Evolutionary conservation across 345 rosid genomes (phyloP).

Genomic region (Gossypioides kirkii): DNA sequence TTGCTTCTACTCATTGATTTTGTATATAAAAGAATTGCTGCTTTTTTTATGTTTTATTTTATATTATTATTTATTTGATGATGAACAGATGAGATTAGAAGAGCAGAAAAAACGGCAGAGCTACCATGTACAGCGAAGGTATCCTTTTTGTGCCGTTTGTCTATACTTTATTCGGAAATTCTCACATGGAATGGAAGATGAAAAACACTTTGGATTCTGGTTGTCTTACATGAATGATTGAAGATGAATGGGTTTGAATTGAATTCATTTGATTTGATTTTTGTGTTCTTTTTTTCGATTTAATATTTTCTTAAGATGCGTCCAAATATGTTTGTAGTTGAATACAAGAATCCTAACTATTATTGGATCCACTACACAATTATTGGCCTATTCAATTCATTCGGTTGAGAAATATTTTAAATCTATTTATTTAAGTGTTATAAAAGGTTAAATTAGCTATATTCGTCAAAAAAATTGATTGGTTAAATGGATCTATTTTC

Average conservation of each 20-base stretch:
- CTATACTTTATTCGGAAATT: too few species aligned
- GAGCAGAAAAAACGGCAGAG: constrained; percentile 3
- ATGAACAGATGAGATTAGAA: neutral
- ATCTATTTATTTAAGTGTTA: too few species aligned
- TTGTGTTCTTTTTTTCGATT: neutral
- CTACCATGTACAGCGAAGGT: constrained; percentile 6
- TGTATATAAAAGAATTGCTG: neutral
- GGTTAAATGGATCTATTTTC: too few species aligned
- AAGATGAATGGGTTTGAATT: neutral
- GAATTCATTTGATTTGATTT: neutral
- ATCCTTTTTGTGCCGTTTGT: too few species aligned
- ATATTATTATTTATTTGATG: neutral
- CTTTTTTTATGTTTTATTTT: neutral
- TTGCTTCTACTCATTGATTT: constrained; percentile 24
- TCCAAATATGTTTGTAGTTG: too few species aligned
- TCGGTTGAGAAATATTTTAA: too few species aligned
- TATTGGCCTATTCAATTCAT: too few species aligned
- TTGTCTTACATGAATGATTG: neutral
- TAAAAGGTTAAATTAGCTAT: too few species aligned
- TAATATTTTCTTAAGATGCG: too few species aligned
- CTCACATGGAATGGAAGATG: neutral
- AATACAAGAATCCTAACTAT: too few species aligned
- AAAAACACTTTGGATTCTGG: neutral
- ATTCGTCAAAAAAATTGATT: too few species aligned
- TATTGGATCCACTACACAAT: too few species aligned